Evolutionary conservation across 116 monocot genomes (phyloP), one percentile per base, ranked within the genome.

Genomic region (Iris pallida): DNA sequence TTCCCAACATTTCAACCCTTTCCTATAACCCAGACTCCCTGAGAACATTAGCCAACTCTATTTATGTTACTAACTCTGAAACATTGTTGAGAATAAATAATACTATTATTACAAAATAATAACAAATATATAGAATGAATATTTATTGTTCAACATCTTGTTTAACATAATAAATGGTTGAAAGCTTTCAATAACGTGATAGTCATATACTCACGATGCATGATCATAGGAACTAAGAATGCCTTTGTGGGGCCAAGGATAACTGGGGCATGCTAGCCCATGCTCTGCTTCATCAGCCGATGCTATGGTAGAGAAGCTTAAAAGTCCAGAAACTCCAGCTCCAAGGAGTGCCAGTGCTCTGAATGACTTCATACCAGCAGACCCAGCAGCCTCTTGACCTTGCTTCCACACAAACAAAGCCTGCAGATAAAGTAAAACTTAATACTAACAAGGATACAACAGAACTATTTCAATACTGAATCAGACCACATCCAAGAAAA

Each of bases 181-280:
- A 65, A 61, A 61, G 4, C 4, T 11, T 65, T 51, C 17, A 18
- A 13, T 48, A 51, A 40, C 14, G 53, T 12, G 7, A 64, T 53
- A 7, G 41, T 53, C 16, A 5, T 8, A 19, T 67, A 85, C 82
- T 78, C 18, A 93, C 93, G 93, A 93, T 68, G 89, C 83, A 79
- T 93, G 93, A 57, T 93, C 93, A 71, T 93, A 93, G 20, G 93
- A 93, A 68, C 86, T 93, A 48, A 93, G 84, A 47, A 93, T 89
- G 55, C 93, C 93, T 61, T 84, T 59, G 66, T 93, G 93, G 54
- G 93, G 93, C 93, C 93, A 93, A 53, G 93, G 93, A 76, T 93
- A 93, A 59, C 46, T 78, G 4, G 93, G 84, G 52, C 84, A 86
- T 57, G 77, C 77, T 47, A 93, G 71, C 2, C 89, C 93, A 76